Percentiles rank a stretch among this genome's conserved stretches.
Conservation (phyloP, 495 filamentous ascomycete genomes). For the Hypoxylon lienhwacheense region DNA sequence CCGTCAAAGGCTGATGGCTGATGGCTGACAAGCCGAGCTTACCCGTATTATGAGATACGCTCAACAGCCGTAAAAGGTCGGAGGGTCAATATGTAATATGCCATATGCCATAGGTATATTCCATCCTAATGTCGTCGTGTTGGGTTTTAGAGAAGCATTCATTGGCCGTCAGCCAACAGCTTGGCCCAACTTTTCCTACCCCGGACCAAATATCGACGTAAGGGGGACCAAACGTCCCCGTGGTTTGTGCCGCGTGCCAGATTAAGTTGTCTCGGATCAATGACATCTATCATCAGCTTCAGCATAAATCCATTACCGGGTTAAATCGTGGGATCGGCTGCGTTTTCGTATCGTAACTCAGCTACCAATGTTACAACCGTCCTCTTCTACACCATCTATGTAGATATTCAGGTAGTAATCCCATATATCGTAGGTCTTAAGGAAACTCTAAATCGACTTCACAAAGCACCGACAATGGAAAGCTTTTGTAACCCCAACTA, state of each 20-base stretch:
- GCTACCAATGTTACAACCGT: conserved; percentile 9
- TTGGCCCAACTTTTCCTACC: background rate
- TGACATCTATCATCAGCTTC: background rate
- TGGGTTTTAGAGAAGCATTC: background rate
- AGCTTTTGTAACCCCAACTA: too few relatives aligned
- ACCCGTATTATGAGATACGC: background rate
- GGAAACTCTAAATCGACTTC: conserved; percentile 26
- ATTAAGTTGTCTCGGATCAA: conserved; percentile 5
- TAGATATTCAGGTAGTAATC: conserved; percentile 1
- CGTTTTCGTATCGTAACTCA: background rate
- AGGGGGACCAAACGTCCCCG: conserved; percentile 2
- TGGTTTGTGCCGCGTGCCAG: background rate
- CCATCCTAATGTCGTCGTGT: too few relatives aligned
- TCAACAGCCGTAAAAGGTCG: conserved; percentile 31
- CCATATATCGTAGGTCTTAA: conserved; percentile 9
- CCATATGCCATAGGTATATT: too few relatives aligned
- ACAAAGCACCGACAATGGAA: conserved; percentile 1
- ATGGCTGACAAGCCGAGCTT: conserved; percentile 13
- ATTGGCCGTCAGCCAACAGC: background rate
- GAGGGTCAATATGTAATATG: too few relatives aligned
- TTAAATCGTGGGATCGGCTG: background rate
- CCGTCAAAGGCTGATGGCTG: conserved; percentile 3
- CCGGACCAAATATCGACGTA: conserved; percentile 4
- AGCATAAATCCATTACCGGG: background rate
- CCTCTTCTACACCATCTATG: background rate